Evolutionary conservation across 192 early-diverging fungal species (phyloP).

Genomic region (Chytriomyces hyalinus): DNA sequence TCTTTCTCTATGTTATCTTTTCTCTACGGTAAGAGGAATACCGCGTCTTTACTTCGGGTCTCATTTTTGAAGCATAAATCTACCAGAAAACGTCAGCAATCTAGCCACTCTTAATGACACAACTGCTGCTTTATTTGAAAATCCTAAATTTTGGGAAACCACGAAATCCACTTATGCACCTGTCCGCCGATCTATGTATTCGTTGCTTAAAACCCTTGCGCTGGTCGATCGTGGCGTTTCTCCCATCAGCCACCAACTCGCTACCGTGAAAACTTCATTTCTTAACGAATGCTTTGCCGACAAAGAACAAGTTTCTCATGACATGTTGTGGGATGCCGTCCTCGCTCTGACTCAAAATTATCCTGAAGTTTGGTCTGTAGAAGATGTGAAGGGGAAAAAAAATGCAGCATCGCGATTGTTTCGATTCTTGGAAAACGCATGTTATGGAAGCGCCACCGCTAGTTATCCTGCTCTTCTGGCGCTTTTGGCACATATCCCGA

Average conservation of each 20-base stretch:
- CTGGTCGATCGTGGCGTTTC: neutral
- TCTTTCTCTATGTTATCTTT: conserved; percentile 62
- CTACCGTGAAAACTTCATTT: conserved; percentile 10
- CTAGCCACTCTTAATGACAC: neutral
- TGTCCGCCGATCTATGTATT: conserved; percentile 66
- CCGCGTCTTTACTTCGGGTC: neutral
- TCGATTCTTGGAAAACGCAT: conserved; percentile 69
- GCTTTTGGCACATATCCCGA: conserved; percentile 69
- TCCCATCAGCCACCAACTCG: conserved; percentile 2
- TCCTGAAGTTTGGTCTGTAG: conserved; percentile 40
- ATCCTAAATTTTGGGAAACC: conserved; percentile 62
- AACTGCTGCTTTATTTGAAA: conserved; percentile 47
- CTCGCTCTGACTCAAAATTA: conserved; percentile 70
- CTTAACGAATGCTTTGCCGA: conserved; percentile 70
- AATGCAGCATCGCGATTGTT: conserved; percentile 48
- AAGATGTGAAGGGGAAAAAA: conserved; percentile 8
- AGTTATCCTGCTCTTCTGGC: conserved; percentile 82
- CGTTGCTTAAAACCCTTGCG: conserved; percentile 58
- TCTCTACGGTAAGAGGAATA: conserved; percentile 46
- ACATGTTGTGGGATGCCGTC: conserved; percentile 88
- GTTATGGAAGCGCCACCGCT: conserved; percentile 66
- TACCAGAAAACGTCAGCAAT: conserved; percentile 16
- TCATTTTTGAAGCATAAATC: neutral
- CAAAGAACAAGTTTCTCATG: conserved; percentile 70
- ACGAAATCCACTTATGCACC: conserved; percentile 49